Base-by-base conservation (phyloP, 2,329 filamentous ascomycete genomes). In the Talaromyces sp. region DNA sequence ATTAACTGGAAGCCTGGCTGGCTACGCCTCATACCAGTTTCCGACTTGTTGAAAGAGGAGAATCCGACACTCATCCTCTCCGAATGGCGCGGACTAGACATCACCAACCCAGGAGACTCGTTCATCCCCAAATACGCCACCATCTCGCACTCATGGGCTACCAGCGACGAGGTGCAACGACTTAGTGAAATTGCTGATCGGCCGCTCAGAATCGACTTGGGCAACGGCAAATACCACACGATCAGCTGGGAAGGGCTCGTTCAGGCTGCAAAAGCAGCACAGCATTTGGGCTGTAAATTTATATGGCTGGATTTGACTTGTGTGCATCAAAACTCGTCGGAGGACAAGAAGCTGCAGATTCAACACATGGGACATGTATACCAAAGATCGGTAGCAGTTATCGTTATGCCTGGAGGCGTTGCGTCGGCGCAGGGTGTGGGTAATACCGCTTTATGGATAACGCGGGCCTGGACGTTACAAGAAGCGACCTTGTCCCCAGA, bases 381-480 rank as follows among this genome's bases (percentile, higher is more conserved):
- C 14, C 43, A 62, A 14, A 50, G 24, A 27, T 62, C 60, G 3
- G 14, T 7, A 1, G 60, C 60, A 14, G 60, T 62, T 22, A 62
- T 62, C 35, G 60, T 52, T 11, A 62, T 62, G 60, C 60, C 60
- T 16, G 60, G 60, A n/a, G 60, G 60, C 14, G 60, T 62, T 62
- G 31, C 60, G 5, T 35, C 60, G 8, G 45, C 47, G 22, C 60
- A 62, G 22, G 60, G 45, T 3, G 31, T 31, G 27, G 60, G n/a
- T 22, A n/a, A 62, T 37, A 50, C 14, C 19, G 60, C 60, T 4
- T 45, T 45, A 52, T 62, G 60, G 60, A 62, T 62, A 41, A 62
- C 60, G 8, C 60, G 60, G n/a, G 60, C 60, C 11, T 62, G 60
- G 60, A 62, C 60, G 7, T 62, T 62, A 41, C 60, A 62, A 62